Conservation (phyloP, 331 rosid species). For the Prunus yedoensis region DNA sequence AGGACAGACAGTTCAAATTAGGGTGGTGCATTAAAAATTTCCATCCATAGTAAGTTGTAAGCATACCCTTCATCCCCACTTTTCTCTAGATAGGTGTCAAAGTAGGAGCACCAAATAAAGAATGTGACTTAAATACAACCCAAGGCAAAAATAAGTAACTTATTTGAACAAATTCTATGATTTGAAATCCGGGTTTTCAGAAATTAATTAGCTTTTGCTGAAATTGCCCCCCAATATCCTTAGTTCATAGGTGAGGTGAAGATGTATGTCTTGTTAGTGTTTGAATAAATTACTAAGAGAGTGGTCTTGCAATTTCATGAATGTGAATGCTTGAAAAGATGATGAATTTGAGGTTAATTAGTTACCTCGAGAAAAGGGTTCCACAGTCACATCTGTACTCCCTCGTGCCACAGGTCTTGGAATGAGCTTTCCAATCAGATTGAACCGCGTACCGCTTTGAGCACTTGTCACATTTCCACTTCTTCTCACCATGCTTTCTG, state of each 20-base stretch:
- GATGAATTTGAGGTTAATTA: not conserved
- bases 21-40: conserved; percentile 30
- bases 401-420: conserved; percentile 87
- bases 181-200: not conserved
- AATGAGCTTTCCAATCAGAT: conserved; percentile 97
- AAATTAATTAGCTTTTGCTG: not conserved
- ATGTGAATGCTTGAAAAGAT: not conserved
- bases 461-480: conserved; percentile 98
- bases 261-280: not conserved
- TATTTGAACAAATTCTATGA: not conserved
- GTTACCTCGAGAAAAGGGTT: conserved; percentile 94
- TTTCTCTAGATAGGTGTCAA: conserved; percentile 11
- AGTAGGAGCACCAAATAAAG: conserved; percentile 1
- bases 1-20: conserved; percentile 25
- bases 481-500: conserved; percentile 96
- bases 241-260: not conserved
- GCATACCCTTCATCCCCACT: conserved; percentile 18
- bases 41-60: conserved; percentile 25
- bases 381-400: conserved; percentile 98
- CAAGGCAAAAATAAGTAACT: not conserved
- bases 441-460: conserved; percentile 91
- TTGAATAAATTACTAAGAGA: not conserved
- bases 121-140: not conserved
- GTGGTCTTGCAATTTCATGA: not conserved
- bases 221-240: not conserved